Base-by-base conservation (phyloP, 2,329 filamentous ascomycete genomes). In the Neocucurbitaria cava region DNA sequence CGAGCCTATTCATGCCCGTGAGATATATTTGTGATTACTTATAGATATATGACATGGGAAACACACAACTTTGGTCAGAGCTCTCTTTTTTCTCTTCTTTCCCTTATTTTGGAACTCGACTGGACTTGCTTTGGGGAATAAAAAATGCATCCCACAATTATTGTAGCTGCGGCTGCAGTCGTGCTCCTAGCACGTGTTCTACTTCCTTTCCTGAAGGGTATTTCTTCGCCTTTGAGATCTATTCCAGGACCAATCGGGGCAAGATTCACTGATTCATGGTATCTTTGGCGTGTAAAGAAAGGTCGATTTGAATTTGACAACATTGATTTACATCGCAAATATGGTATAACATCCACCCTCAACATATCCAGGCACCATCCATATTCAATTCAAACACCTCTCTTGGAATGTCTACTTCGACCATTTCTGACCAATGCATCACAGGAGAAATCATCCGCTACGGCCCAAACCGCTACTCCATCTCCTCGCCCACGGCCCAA, bases 191-290 rank as follows among this genome's bases (percentile, higher is more conserved):
- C 56, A 21, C 52, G 47, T 17, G n/a, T 54, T 21, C 18, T 59
- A 18, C 50, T 52, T 17, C 47, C 43, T 8, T 36, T 61, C 33
- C 6, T 59, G 17, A 48, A 38, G 28, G 38, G 26, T 1, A 31
- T 45, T 11, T 49, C 54, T 17, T 57, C 54, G 2, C 57, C 62
- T 5, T 35, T 60, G 3, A 49, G 53, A 30, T 43, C 31, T 8
- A 33, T 64, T 21, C 52, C 57, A 0, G 59, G 61, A 3, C 59
- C 59, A 20, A 42, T 51, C 20, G 17, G 38, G 30, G 57, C 61
- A 2, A 39, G 54, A 3, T 58, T 62, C 15, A 57, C 57, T 5
- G 40, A 57, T 31, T 17, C 54, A 3, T 64, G 61, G 59, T 62
- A 62, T 48, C 39, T 62, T 11, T 44, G 44, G 47, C 45, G 49